phyloP scores from a whole-genome alignment of 345 rosid genomes.

The Cardamine chenopodiifolia region DNA sequence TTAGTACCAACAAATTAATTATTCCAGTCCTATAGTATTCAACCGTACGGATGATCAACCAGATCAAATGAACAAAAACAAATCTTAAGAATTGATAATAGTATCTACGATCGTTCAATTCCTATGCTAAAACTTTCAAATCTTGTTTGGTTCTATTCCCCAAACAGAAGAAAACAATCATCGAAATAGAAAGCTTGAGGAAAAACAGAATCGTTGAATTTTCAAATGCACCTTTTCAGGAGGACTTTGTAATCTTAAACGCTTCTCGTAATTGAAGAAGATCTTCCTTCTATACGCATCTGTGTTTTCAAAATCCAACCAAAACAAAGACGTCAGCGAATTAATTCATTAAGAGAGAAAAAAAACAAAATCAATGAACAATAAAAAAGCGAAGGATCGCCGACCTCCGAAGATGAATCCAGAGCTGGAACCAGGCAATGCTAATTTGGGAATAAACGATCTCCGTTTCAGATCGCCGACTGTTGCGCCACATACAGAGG shows the following conservation, averaged over 20 bases:
- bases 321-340: neutral
- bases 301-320: conserved; percentile 47
- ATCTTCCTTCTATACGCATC: conserved; percentile 81
- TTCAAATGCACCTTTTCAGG: conserved; percentile 79
- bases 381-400: neutral
- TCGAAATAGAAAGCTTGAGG: neutral
- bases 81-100: neutral
- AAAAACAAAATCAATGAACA: neutral
- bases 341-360: neutral
- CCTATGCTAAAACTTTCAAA: neutral
- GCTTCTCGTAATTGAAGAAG: conserved; percentile 95
- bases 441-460: conserved; percentile 53
- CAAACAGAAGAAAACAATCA: neutral
- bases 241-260: conserved; percentile 83
- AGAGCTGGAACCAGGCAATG: conserved; percentile 66
- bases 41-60: neutral
- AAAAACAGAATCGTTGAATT: neutral
- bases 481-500: conserved; percentile 37
- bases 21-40: neutral
- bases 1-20: neutral
- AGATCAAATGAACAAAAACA: neutral
- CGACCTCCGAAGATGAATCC: conserved; percentile 67
- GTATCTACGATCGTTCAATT: neutral
- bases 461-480: conserved; percentile 37
- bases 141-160: conserved; percentile 1